Evolutionary conservation across 2,329 filamentous ascomycete species (phyloP), one percentile per base, ranked within the genome.

Genomic region (Sphaerostilbella broomeana): DNA sequence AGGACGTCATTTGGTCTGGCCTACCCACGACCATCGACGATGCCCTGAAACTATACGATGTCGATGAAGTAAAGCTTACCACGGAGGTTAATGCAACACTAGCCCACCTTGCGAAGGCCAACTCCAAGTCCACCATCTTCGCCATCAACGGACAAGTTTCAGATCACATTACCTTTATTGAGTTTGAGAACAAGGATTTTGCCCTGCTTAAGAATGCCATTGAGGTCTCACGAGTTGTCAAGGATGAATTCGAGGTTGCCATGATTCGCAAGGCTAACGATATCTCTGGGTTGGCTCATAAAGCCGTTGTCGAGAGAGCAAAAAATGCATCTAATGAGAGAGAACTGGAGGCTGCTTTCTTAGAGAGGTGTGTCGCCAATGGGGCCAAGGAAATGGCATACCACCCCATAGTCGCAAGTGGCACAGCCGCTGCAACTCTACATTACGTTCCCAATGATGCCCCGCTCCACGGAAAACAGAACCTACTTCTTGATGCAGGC

Each of bases 1-100:
- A 92, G 29, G 81, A 80, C 39, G 88, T 97, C 43, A 86, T 97
- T 56, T 98, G 90, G 90, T 85, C 84, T 19, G 92, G 92, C 10
- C 73, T 97, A 12, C 92, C 90, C 0, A 68, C 94, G 45, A 85
- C 80, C 24, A 65, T 74, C 22, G 73, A 84, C 28, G 84, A 95
- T 55, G 90, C 90, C 6, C 66, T 84, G 45, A 64, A 75, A 33
- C 73, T 76, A 47, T 97, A 86, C 65, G 86, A 94, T 49, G 77
- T 94, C 47, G 90, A 97, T 58, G 69, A 77, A 24, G 86, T 90
- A 47, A 73, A 75, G 42, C 79, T 79, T 46, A 82, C 80, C 8
- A 77, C 75, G 37, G 82, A 92, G 30, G 69, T 94, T 51, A 89
- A 92, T 59, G 66, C 77, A n/a, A 73, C 74, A n/a, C 71, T 89